A percentile compares a stretch with the other conserved stretches of the same genome.
These are phyloP conservation scores for Cynara cardunculus DNA, from an alignment of 129 eudicot genomes.

Conservation along the genomic window DNA sequence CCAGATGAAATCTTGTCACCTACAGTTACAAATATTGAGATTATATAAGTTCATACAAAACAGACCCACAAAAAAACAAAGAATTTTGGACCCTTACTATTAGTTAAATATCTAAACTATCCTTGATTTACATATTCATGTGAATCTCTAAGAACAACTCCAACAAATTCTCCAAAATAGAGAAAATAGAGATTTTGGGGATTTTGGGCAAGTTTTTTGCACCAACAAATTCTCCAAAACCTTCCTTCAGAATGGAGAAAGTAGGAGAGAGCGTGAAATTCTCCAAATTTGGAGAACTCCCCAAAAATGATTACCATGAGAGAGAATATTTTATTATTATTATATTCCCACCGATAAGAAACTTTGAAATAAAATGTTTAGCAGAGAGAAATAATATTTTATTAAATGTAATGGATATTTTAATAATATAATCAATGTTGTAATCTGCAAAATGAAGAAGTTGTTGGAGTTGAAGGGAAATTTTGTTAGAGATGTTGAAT, in stretches of 20 bases:
- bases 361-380: background rate
- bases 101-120: background rate
- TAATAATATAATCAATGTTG: background rate
- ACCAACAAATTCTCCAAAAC: background rate
- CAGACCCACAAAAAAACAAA: background rate
- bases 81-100: background rate
- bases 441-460: background rate
- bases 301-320: background rate
- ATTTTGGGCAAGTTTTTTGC: background rate
- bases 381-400: background rate
- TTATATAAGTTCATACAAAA: background rate
- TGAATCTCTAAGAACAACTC: background rate
- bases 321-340: background rate
- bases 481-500: background rate
- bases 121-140: background rate
- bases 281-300: background rate
- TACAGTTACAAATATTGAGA: conserved; percentile 13
- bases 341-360: background rate
- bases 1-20: conserved; percentile 62
- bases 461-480: background rate
- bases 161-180: background rate
- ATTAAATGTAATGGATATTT: background rate
- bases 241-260: background rate
- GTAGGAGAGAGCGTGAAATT: background rate
- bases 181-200: background rate